A percentile compares a stretch with the other conserved stretches of the same genome.
These are phyloP conservation scores for Euclidium syriacum DNA, from an alignment of 345 rosid species.

Conservation along the genomic window DNA sequence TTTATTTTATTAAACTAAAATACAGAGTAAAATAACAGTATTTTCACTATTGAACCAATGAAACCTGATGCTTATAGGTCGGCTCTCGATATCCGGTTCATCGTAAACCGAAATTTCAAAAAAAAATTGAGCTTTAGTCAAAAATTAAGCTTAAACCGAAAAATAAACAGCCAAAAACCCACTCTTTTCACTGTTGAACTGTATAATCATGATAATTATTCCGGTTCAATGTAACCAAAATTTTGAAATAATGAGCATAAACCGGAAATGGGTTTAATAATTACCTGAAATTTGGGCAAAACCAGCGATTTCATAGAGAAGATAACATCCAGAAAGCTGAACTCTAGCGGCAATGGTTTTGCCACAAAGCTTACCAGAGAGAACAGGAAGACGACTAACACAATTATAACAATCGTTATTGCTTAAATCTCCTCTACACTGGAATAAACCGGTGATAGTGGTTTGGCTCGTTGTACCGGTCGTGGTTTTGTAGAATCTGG, in stretches of 20 bases:
- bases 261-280: neutral
- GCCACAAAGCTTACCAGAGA: slow-evolving; percentile 71
- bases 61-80: neutral
- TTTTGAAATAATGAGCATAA: neutral
- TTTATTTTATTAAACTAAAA: too few species aligned
- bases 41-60: neutral
- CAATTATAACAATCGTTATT: slow-evolving; percentile 81
- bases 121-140: neutral
- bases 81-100: slow-evolving; percentile 1
- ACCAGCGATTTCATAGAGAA: slow-evolving; percentile 76
- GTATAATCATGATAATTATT: too few species aligned
- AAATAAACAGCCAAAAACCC: too few species aligned
- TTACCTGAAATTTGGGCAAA: slow-evolving; percentile 66
- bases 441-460: slow-evolving; percentile 79
- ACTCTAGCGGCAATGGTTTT: slow-evolving; percentile 71
- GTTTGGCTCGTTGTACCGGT: slow-evolving; percentile 57
- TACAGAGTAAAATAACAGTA: neutral
- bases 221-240: neutral
- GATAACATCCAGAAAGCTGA: slow-evolving; percentile 86
- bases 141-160: too few species aligned
- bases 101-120: neutral
- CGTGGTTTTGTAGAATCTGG: slow-evolving; percentile 81
- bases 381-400: slow-evolving; percentile 77
- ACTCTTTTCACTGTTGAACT: too few species aligned
- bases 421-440: slow-evolving; percentile 87